Base-by-base conservation (phyloP, 345 rosid genomes). In the Carallia pectinifolia region DNA sequence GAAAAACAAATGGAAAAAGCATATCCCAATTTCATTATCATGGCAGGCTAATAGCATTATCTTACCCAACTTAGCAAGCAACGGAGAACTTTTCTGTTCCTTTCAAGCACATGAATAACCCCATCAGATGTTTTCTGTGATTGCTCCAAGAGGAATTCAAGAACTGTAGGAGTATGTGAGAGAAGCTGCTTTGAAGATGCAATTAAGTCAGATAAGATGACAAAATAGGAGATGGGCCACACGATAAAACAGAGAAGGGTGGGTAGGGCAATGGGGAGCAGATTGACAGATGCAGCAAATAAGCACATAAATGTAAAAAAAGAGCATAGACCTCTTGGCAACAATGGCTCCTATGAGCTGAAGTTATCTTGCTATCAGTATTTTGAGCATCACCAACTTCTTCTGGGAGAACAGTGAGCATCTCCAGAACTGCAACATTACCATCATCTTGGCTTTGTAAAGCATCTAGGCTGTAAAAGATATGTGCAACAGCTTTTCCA, bases 1-100 rank as follows among this genome's bases (percentile, higher is more conserved):
- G 15, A 15, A 12, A 44, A 44, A 44, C 16, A 44, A 44, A 6
- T 2, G n/a, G 30, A 44, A 37, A 8, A 6, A 53, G 9, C 63
- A 23, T 66, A 29, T 7, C 56, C 50, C 60, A 56, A 56, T 30
- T 13, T 56, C 31, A 56, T 23, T 56, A 56, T 8, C 33, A 12
- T 0, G 39, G 44, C 7, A 30, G 44, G 56, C 65, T 40, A 53
- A 15, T 5, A 38, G 58, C 6, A 30, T 58, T 53, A 61, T 71
- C 91, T 82, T 91, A 94, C 98, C 98, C 98, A 94, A 79, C 98
- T 94, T 67, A 94, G 76, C 68, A 94, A 84, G 82, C 98, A 94
- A 23, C 97, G 97, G 62, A 91, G 83, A 77, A 93, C 81, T 76
- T 91, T 93, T 72, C 88, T 86, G 76, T 77, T 85, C 76, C 79